phyloP scores from a whole-genome alignment of 2,329 filamentous ascomycete genomes.

The Fusarium pseudonygamai region DNA sequence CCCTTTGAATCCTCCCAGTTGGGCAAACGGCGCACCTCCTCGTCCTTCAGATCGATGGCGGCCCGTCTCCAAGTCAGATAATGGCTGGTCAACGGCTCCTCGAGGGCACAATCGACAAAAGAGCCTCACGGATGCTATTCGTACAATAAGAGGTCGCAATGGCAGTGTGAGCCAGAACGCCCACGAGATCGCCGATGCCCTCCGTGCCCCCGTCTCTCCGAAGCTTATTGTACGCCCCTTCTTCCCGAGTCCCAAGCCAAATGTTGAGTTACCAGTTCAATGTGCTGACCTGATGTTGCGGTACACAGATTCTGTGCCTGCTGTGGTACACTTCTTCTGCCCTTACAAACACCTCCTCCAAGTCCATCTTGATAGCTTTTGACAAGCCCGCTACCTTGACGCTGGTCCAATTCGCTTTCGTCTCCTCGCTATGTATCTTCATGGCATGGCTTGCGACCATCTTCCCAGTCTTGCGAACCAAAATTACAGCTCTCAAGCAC shows the following conservation, averaged over 20 bases:
- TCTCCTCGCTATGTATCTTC: conserved; percentile 85
- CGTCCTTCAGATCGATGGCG: conserved; percentile 45
- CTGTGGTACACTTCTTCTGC: conserved; percentile 97
- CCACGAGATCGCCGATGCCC: conserved; percentile 89
- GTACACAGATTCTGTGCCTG: conserved; percentile 77
- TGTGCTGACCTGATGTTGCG: conserved; percentile 43
- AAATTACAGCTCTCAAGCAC: conserved; percentile 82
- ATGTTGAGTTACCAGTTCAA: conserved; percentile 10
- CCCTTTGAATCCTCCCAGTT: conserved; percentile 41
- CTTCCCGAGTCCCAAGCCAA: conserved; percentile 9
- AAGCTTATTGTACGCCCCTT: conserved; percentile 76
- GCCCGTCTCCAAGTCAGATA: conserved; percentile 41
- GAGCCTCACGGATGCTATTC: conserved; percentile 89
- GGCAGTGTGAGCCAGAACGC: conserved; percentile 92
- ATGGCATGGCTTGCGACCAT: conserved; percentile 78
- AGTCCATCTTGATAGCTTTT: conserved; percentile 93
- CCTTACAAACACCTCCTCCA: conserved; percentile 96
- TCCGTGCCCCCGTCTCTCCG: conserved; percentile 89
- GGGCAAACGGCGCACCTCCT: conserved; percentile 43
- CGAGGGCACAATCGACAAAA: conserved; percentile 77
- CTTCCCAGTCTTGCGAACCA: conserved; percentile 75
- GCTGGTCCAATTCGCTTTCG: conserved; percentile 91
- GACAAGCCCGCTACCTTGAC: conserved; percentile 92
- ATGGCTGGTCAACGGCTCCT: conserved; percentile 45
- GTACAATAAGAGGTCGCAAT: conserved; percentile 80